Evolutionary conservation across 371 early-diverging fungal species (phyloP).

Genomic region (Lichtheimia ornata): DNA sequence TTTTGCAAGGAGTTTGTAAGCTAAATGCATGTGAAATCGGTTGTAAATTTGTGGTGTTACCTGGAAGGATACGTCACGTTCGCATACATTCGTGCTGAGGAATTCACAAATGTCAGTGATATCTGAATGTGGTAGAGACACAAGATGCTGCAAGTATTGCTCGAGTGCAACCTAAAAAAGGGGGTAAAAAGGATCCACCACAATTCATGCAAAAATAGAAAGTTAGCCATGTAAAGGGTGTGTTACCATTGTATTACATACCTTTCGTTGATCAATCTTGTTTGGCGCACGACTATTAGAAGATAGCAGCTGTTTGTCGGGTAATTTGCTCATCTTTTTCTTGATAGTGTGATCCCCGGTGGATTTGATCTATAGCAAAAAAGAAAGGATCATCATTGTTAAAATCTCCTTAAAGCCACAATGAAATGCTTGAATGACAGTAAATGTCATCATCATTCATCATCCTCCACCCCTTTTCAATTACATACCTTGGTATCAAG

Average conservation of each 20-base stretch:
- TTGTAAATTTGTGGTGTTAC: background rate
- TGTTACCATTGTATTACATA: constrained; percentile 33
- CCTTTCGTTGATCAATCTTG: constrained; percentile 75
- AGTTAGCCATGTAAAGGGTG: background rate
- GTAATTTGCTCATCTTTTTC: constrained; percentile 69
- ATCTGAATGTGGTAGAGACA: constrained; percentile 61
- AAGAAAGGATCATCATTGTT: background rate
- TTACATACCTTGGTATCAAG: constrained; percentile 75
- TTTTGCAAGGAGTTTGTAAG: too few species aligned
- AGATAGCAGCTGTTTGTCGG: constrained; percentile 80
- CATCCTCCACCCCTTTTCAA: background rate
- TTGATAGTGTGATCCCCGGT: constrained; percentile 17
- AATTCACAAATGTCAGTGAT: constrained; percentile 73
- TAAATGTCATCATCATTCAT: background rate
- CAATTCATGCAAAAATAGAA: constrained; percentile 5
- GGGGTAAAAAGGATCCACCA: background rate
- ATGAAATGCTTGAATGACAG: too few species aligned
- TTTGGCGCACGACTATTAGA: constrained; percentile 66
- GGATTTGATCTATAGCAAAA: constrained; percentile 43
- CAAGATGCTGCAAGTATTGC: constrained; percentile 71
- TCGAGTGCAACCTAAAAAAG: constrained; percentile 64
- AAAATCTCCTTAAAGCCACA: too few species aligned
- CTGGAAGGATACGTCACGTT: constrained; percentile 31
- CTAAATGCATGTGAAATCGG: too few species aligned
- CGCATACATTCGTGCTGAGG: constrained; percentile 68